Conservation (phyloP, 352 stramenopile species). For the Pilasporangium apinafurcum region DNA sequence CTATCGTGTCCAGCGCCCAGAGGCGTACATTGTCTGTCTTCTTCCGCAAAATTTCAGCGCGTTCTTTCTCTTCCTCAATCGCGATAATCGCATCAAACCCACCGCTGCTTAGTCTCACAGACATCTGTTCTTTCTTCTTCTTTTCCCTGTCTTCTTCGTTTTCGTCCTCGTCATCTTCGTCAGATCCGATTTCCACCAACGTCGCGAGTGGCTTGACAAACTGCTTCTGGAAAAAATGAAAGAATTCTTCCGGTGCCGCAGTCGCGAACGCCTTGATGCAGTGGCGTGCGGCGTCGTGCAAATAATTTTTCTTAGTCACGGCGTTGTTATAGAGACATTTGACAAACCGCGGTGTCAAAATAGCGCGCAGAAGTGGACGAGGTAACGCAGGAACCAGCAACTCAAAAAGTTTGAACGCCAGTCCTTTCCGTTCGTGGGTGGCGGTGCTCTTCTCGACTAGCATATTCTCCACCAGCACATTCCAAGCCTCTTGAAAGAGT, state of each 20-base stretch:
- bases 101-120: slow-evolving; percentile 24
- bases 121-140: slow-evolving; percentile 30
- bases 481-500: slow-evolving; percentile 75
- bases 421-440: slow-evolving; percentile 72
- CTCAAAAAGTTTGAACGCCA: slow-evolving; percentile 84
- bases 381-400: slow-evolving; percentile 50
- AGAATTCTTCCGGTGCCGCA: slow-evolving; percentile 47
- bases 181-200: slow-evolving; percentile 31
- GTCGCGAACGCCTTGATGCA: slow-evolving; percentile 54
- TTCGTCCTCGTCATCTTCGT: slow-evolving; percentile 28
- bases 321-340: slow-evolving; percentile 82
- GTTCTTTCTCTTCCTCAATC: slow-evolving; percentile 76
- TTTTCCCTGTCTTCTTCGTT: slow-evolving; percentile 21
- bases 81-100: slow-evolving; percentile 66
- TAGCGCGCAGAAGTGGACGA: slow-evolving; percentile 35
- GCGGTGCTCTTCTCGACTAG: slow-evolving; percentile 33
- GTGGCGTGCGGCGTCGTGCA: slow-evolving; percentile 72
- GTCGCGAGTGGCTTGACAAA: slow-evolving; percentile 53
- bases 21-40: slow-evolving; percentile 59
- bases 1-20: slow-evolving; percentile 68
- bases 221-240: slow-evolving; percentile 65
- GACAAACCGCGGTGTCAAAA: slow-evolving; percentile 74
- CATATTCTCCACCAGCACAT: slow-evolving; percentile 74
- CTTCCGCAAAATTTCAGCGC: slow-evolving; percentile 38
- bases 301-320: slow-evolving; percentile 72